Conservation (phyloP, 2,329 filamentous ascomycete genomes). For the Stachybotrys elegans region DNA sequence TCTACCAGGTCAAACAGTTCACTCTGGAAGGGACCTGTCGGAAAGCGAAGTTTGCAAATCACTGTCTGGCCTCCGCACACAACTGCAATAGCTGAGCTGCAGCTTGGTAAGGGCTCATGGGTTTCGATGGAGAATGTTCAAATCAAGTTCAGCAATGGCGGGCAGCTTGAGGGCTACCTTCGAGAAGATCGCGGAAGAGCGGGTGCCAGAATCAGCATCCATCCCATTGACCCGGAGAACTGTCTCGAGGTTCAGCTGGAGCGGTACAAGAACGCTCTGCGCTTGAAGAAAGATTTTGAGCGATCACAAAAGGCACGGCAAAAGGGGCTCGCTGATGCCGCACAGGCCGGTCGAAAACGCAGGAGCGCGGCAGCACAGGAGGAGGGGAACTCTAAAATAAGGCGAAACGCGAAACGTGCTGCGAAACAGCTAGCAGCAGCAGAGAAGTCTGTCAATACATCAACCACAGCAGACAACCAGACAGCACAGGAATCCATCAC, state of each 20-base stretch:
- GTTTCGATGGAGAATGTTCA: slow-evolving; percentile 68
- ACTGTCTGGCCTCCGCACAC: slow-evolving; percentile 68
- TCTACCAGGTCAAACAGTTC: no score
- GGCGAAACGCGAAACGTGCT: no score
- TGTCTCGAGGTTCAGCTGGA: slow-evolving; percentile 37
- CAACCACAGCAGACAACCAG: slow-evolving; percentile 19
- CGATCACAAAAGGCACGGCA: slow-evolving; percentile 36
- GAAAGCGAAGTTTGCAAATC: slow-evolving; percentile 66
- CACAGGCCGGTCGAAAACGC: slow-evolving; percentile 32
- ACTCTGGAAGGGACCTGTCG: slow-evolving; percentile 70
- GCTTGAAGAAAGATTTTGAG: slow-evolving; percentile 62
- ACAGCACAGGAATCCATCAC: no score
- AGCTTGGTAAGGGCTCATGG: slow-evolving; percentile 56
- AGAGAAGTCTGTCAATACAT: slow-evolving; percentile 15
- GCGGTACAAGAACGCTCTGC: slow-evolving; percentile 52
- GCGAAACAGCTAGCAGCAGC: no score
- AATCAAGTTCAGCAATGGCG: slow-evolving; percentile 51
- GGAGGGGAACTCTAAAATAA: no score
- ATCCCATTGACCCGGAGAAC: slow-evolving; percentile 35
- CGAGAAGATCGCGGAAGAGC: slow-evolving; percentile 49
- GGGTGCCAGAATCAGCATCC: slow-evolving; percentile 51
- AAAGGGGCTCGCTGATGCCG: slow-evolving; percentile 31
- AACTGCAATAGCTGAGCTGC: slow-evolving; percentile 40
- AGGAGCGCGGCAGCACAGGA: no score
- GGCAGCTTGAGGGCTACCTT: slow-evolving; percentile 66